These are phyloP conservation scores for Gypsophila paniculata DNA, from an alignment of 179 eudicot species.

Conservation along the genomic window DNA sequence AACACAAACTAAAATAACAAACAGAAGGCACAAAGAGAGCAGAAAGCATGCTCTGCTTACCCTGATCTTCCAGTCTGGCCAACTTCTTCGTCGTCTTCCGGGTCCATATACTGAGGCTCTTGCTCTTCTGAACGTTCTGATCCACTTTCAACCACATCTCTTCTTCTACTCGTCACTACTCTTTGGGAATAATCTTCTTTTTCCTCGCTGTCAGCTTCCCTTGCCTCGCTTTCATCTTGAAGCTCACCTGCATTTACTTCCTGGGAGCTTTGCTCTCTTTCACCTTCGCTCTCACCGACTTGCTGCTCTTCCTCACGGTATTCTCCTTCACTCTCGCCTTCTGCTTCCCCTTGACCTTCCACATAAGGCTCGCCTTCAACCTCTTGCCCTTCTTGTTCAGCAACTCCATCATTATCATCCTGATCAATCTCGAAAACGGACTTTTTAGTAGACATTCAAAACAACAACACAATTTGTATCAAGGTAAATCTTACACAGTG, in stretches of 20 bases:
- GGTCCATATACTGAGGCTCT: slow-evolving; percentile 57
- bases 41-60: slow-evolving; percentile 28
- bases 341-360: slow-evolving; percentile 84
- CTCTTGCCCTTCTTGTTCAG: slow-evolving; percentile 61
- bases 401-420: slow-evolving; percentile 75
- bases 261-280: slow-evolving; percentile 80
- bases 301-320: slow-evolving; percentile 56
- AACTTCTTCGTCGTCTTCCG: slow-evolving; percentile 81
- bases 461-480: background rate
- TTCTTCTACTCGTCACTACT: slow-evolving; percentile 75
- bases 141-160: slow-evolving; percentile 71
- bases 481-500: slow-evolving; percentile 6
- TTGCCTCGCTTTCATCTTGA: slow-evolving; percentile 77
- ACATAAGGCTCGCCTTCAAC: slow-evolving; percentile 58
- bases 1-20: background rate
- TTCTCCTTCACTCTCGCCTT: slow-evolving; percentile 76
- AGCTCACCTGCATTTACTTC: slow-evolving; percentile 73
- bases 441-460: background rate
- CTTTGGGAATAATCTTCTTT: slow-evolving; percentile 61
- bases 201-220: slow-evolving; percentile 75
- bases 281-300: slow-evolving; percentile 75
- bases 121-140: slow-evolving; percentile 87
- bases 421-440: slow-evolving; percentile 21
- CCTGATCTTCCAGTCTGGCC: slow-evolving; percentile 71
- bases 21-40: background rate